Base-by-base conservation (phyloP, 129 eudicot genomes). In the Mikania micrantha region DNA sequence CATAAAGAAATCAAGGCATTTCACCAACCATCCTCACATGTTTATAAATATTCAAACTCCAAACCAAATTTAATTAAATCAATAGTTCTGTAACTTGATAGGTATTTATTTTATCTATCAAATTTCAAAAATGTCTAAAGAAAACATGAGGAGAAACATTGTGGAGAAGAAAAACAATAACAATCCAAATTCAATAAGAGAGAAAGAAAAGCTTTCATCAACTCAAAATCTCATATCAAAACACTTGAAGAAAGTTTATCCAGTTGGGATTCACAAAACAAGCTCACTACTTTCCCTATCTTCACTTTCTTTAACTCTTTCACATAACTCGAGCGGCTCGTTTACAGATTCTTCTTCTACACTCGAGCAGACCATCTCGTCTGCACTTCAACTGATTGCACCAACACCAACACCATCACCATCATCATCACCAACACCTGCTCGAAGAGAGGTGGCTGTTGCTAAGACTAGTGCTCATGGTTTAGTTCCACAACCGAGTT, bases 211-310 rank as follows among this genome's bases (percentile, higher is more conserved):
- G 53, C 42, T 57, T 19, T 56, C 62, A 70, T 82, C 88, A 61
- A 75, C 42, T 72, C 78, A 73, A 70, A 79, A 79, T 67, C 47
- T 79, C 7, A 57, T 89, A 59, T 75, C 91, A 42, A 93, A 76
- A 75, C 87, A 86, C 81, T 70, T 93, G 71, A 89, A 89, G 81
- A 93, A 81, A 83, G 91, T 89, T 2, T 94, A 94, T 52, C 99
- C 99, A 12, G 71, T 86, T 58, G 87, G 92, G 58, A 74, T 82
- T 13, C 87, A 78, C 1, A 89, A 87, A 77, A 78, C 93, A 22
- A 75, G 87, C 69, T 89, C 97, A 25, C 80, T 76, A 22, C 84
- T 87, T 1, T 94, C 99, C 4, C 56, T 90, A 12, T 94, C 99
- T n/a, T 94, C 99, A 0, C 79, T 93, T 10, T 88, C 99, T 5